Base-by-base conservation (phyloP, 768 basidiomycete genomes). In the Trametes maxima region DNA sequence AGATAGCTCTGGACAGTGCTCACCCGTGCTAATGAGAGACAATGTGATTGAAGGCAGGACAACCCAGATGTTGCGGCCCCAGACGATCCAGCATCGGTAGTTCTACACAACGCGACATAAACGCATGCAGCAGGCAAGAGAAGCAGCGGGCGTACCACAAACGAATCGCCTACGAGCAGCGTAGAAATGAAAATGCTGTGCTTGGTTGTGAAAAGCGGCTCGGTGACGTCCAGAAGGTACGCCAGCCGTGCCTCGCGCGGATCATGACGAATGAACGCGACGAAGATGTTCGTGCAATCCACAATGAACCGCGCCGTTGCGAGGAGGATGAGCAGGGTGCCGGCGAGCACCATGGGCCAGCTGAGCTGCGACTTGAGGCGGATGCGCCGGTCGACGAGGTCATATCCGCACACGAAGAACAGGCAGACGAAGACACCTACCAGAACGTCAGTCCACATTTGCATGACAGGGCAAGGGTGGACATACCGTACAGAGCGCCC, bases 401-500 rank as follows among this genome's bases (percentile, higher is more conserved):
- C 53, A 14, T 54, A 60, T 3, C 53, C 40, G 47, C 59, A 60
- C n/a, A 60, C 47, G 19, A 21, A 47, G 46, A 54, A 60, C 3
- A 60, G 21, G 22, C 59, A 60, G 8, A 60, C 10, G 40, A 60
- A 60, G 47, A 60, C n/a, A 13, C 59, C 59, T 60, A 45, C 24
- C n/a, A 43, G 4, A 25, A 16, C 5, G 21, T 35, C 37, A 33
- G 12, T 10, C 11, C 14, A 35, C 2, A 28, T 12, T 3, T 3
- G 16, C 16, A 21, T n/a, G 17, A 22, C 1, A 48, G n/a, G 25
- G 14, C 6, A 17, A 57, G 19, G 10, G 2, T 10, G 19, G 6
- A 52, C 63, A 19, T 19, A 61, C 63, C 63, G 25, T 65, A 65
- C n/a, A 65, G 54, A 3, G 5, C 54, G n/a, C 53, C 63, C 39